Evolutionary conservation across 1,139 yeast genomes (phyloP).

Genomic region (Taiozyma onychis): DNA sequence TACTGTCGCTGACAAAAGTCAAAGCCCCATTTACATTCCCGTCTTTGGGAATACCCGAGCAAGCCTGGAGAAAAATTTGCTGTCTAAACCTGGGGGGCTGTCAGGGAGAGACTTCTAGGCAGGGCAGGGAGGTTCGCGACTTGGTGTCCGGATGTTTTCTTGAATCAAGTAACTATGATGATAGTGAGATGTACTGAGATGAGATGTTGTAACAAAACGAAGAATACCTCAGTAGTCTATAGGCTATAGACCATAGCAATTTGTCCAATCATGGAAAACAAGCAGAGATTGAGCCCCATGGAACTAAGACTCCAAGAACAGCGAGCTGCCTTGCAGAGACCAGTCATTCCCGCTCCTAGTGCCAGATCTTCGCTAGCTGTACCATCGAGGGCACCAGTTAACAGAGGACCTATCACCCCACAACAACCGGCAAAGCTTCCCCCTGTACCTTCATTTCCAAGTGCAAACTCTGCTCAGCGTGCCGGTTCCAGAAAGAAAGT

Average conservation of each 20-base stretch:
- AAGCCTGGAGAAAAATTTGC: not conserved
- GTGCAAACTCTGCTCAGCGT: slow-evolving; percentile 33
- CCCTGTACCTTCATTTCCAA: slow-evolving; percentile 7
- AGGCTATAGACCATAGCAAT: no score
- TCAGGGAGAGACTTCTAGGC: not conserved
- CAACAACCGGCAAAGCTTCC: not conserved
- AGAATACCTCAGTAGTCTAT: no score
- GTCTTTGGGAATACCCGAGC: no score
- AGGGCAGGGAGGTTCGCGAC: not conserved
- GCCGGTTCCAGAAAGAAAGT: slow-evolving; percentile 43
- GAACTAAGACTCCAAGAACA: not conserved
- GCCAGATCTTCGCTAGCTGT: not conserved
- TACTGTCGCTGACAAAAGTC: not conserved
- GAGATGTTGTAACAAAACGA: no score
- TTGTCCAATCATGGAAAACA: not conserved
- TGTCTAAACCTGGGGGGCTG: not conserved
- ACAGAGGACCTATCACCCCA: not conserved
- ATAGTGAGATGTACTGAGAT: no score
- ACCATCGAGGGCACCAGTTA: not conserved
- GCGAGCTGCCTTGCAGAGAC: not conserved
- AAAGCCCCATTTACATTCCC: not conserved
- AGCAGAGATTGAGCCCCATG: not conserved
- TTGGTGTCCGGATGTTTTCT: not conserved
- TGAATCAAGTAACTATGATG: no score
- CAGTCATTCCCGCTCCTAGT: not conserved